Percentiles rank a stretch among this genome's conserved stretches.
Conservation (phyloP, 83 land plant genomes). For the Isoetes engelmannii region DNA sequence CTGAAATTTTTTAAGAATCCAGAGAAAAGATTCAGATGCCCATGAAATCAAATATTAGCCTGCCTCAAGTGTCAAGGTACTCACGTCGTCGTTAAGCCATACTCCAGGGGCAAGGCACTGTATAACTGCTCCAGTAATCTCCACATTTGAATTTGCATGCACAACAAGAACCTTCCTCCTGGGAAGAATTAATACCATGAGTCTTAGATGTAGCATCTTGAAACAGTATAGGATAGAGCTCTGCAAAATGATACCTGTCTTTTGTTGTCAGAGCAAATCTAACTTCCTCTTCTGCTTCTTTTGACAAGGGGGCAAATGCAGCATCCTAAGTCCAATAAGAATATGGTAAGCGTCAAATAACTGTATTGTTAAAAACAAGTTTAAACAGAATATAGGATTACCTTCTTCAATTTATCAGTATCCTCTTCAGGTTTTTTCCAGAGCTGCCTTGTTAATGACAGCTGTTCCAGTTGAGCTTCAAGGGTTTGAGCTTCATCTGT, state of each 20-base stretch:
- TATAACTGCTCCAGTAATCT: slow-evolving; percentile 31
- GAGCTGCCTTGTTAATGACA: not conserved
- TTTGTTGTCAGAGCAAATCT: not conserved
- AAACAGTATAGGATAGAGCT: not conserved
- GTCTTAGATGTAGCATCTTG: not conserved
- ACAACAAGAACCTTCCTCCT: slow-evolving; percentile 27
- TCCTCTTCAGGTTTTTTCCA: not conserved
- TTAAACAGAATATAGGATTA: not conserved
- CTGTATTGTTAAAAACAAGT: not conserved
- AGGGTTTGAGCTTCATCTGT: not conserved
- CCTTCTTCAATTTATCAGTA: not conserved
- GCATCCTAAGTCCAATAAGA: not conserved
- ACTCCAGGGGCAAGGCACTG: slow-evolving; percentile 30
- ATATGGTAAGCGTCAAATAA: not conserved
- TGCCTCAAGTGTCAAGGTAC: not conserved
- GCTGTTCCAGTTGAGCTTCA: not conserved
- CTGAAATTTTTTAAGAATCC: slow-evolving; percentile 11
- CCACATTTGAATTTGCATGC: slow-evolving; percentile 26
- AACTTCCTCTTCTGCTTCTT: slow-evolving; percentile 21
- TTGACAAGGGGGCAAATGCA: slow-evolving; percentile 11
- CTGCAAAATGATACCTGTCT: slow-evolving; percentile 9
- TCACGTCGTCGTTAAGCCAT: slow-evolving; percentile 34
- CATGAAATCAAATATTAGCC: too few relatives aligned
- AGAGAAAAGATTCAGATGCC: too few relatives aligned
- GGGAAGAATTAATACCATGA: not conserved